These are phyloP conservation scores for Pythium brachiatum DNA, from an alignment of 352 stramenopile species.

Conservation along the genomic window DNA sequence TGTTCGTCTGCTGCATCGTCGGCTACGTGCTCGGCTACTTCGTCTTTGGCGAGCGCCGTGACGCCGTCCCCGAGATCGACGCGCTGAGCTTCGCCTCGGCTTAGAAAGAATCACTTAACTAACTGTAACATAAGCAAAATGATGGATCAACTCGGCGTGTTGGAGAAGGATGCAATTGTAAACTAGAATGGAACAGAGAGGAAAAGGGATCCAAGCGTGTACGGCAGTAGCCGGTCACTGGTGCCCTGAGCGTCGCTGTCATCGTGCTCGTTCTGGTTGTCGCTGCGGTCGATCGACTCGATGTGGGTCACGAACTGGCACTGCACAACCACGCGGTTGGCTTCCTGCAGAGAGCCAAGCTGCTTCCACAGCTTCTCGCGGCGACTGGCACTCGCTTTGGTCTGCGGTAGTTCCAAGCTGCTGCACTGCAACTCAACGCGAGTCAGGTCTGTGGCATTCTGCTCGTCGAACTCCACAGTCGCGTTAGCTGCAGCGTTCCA, in stretches of 20 bases:
- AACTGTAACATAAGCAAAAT: background rate
- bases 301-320: conserved; percentile 48
- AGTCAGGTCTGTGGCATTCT: background rate
- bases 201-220: conserved; percentile 50
- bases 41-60: conserved; percentile 61
- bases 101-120: background rate
- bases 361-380: conserved; percentile 65
- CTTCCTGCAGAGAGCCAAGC: conserved; percentile 65
- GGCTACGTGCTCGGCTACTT: conserved; percentile 70
- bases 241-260: conserved; percentile 14
- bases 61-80: conserved; percentile 31
- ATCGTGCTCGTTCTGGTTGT: conserved; percentile 27
- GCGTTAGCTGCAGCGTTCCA: conserved; percentile 37
- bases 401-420: conserved; percentile 42
- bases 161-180: background rate
- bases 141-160: background rate
- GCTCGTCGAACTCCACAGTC: conserved; percentile 33
- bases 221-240: conserved; percentile 1
- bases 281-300: conserved; percentile 1
- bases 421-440: conserved; percentile 34
- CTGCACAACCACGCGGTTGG: conserved; percentile 65
- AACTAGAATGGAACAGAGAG: conserved; percentile 54
- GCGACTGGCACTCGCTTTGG: background rate
- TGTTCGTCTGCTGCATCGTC: conserved; percentile 51
- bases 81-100: conserved; percentile 24